Percentiles rank a stretch among this genome's conserved stretches.
These are phyloP conservation scores for Cyberlindnera japonica DNA, from an alignment of 805 yeast species.

Conservation along the genomic window DNA sequence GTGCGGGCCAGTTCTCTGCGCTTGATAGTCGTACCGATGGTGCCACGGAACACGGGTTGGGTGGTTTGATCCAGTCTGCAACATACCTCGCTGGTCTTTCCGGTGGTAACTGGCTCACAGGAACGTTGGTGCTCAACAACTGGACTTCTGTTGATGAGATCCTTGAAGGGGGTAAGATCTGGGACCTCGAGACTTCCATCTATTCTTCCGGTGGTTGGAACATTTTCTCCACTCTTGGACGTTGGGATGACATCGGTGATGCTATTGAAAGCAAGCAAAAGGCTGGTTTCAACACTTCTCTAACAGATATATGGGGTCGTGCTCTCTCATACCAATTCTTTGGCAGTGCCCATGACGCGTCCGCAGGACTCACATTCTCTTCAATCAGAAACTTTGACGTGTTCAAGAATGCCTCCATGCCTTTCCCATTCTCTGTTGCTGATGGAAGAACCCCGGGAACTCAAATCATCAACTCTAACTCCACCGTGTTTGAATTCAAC, in stretches of 20 bases:
- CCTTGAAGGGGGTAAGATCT: slow-evolving; percentile 10
- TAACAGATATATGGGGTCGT: slow-evolving; percentile 82
- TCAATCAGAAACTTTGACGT: slow-evolving; percentile 57
- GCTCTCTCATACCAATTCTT: slow-evolving; percentile 31
- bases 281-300: slow-evolving; percentile 65
- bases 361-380: slow-evolving; percentile 60
- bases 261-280: slow-evolving; percentile 48
- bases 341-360: slow-evolving; percentile 10
- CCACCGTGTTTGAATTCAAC: slow-evolving; percentile 61
- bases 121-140: slow-evolving; percentile 63
- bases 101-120: slow-evolving; percentile 81
- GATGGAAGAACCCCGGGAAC: slow-evolving; percentile 68
- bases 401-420: slow-evolving; percentile 62
- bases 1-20: slow-evolving; percentile 80
- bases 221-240: slow-evolving; percentile 45
- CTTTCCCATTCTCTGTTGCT: slow-evolving; percentile 64
- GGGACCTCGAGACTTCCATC: slow-evolving; percentile 43
- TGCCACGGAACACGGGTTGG: slow-evolving; percentile 53
- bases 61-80: slow-evolving; percentile 67
- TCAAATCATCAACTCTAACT: slow-evolving; percentile 51
- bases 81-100: slow-evolving; percentile 73
- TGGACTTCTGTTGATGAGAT: slow-evolving; percentile 19
- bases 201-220: slow-evolving; percentile 61
- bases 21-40: slow-evolving; percentile 65
- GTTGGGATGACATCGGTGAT: slow-evolving; percentile 50